These are phyloP conservation scores for Neurospora sp. DNA, from an alignment of 495 filamentous ascomycete species.

Conservation along the genomic window DNA sequence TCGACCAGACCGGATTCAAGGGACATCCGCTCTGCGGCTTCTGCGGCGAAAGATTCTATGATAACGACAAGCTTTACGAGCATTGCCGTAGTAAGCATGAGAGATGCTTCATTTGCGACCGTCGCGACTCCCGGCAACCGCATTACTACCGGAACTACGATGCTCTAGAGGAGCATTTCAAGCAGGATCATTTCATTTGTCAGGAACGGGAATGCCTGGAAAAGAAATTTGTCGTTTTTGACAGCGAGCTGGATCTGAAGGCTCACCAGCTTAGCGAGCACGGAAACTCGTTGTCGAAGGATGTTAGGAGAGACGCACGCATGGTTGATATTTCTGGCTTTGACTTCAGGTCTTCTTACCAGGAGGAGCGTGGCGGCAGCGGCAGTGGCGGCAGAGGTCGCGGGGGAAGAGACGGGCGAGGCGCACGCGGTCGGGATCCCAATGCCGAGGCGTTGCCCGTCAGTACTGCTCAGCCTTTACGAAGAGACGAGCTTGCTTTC, in stretches of 20 bases:
- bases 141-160: constrained; percentile 88
- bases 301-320: constrained; percentile 73
- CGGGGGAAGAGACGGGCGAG: constrained; percentile 28
- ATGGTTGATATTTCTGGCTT: constrained; percentile 81
- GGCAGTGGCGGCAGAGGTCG: constrained; percentile 34
- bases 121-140: constrained; percentile 53
- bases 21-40: constrained; percentile 94
- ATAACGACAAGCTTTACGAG: constrained; percentile 85
- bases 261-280: constrained; percentile 30
- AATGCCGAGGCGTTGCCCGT: constrained; percentile 70
- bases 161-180: constrained; percentile 74
- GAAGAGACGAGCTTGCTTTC: constrained; percentile 82
- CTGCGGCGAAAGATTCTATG: constrained; percentile 87
- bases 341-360: constrained; percentile 62
- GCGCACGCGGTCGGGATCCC: constrained; percentile 42
- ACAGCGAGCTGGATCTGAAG: constrained; percentile 86
- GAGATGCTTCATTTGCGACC: constrained; percentile 88
- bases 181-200: constrained; percentile 79
- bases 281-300: constrained; percentile 42
- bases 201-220: constrained; percentile 79
- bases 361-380: constrained; percentile 51
- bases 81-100: constrained; percentile 92
- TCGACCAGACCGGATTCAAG: constrained; percentile 91
- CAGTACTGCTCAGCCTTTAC: constrained; percentile 72
- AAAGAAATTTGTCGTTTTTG: constrained; percentile 98